Evolutionary conservation across 352 stramenopile species (phyloP).

Genomic region (Pythium monospermum): DNA sequence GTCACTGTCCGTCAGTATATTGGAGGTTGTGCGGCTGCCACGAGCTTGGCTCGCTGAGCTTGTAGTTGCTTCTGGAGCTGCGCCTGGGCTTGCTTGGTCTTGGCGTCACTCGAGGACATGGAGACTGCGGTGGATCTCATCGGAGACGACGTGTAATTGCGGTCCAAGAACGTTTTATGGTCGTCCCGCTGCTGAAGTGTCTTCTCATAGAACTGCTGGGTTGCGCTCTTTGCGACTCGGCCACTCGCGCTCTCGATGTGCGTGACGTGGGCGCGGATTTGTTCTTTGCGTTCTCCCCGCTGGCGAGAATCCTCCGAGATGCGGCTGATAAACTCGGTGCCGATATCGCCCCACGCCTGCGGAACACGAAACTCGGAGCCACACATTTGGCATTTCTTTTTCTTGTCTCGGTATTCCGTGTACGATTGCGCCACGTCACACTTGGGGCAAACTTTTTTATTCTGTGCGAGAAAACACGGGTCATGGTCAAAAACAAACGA

Average conservation of each 20-base stretch:
- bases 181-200: slow-evolving; percentile 44
- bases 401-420: slow-evolving; percentile 82
- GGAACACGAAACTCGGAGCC: slow-evolving; percentile 65
- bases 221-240: slow-evolving; percentile 40
- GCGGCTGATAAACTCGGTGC: slow-evolving; percentile 50
- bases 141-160: slow-evolving; percentile 36
- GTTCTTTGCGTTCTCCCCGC: slow-evolving; percentile 41
- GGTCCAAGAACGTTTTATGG: slow-evolving; percentile 53
- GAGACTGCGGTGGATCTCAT: slow-evolving; percentile 1
- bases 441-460: slow-evolving; percentile 76
- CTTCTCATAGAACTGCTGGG: slow-evolving; percentile 69
- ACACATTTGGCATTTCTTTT: slow-evolving; percentile 79
- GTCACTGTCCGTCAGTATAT: slow-evolving; percentile 21
- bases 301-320: slow-evolving; percentile 41
- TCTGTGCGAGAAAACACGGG: slow-evolving; percentile 22
- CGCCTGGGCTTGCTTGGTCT: slow-evolving; percentile 52
- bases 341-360: slow-evolving; percentile 74
- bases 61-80: slow-evolving; percentile 37
- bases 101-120: slow-evolving; percentile 28
- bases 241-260: slow-evolving; percentile 28
- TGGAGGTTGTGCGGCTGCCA: slow-evolving; percentile 15
- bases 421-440: slow-evolving; percentile 69
- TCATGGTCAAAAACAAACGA: background rate
- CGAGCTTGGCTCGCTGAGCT: slow-evolving; percentile 26
- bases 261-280: slow-evolving; percentile 43